Conservation (phyloP, 2,329 filamentous ascomycete genomes). For the Stachybotrys chlorohalonatus region DNA sequence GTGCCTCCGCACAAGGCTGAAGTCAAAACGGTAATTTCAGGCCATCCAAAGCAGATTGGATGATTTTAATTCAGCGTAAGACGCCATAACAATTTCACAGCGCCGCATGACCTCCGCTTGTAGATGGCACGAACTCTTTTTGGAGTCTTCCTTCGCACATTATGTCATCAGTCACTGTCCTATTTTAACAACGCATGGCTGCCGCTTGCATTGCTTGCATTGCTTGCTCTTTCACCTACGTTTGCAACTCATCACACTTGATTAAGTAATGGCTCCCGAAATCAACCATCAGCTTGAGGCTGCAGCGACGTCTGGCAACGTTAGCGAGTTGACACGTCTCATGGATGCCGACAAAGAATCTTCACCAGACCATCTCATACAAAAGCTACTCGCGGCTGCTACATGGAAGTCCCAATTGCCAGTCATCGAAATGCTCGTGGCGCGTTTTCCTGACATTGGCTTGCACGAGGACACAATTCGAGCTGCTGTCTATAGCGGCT, state of each 20-base stretch:
- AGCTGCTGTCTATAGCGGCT: slow-evolving; percentile 4
- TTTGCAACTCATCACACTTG: not conserved
- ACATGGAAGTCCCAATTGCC: not conserved
- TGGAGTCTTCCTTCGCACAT: not conserved
- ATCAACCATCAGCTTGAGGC: not conserved
- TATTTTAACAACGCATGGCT: not conserved
- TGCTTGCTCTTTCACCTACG: not conserved
- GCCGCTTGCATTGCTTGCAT: too few relatives aligned
- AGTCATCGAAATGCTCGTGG: slow-evolving; percentile 3
- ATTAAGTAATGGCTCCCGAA: not conserved
- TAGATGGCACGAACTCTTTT: not conserved
- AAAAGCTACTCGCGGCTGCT: slow-evolving; percentile 1
- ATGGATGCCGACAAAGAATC: not conserved
- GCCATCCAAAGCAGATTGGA: too few relatives aligned
- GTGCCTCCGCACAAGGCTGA: too few relatives aligned
- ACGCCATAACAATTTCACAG: not conserved
- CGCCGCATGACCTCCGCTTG: not conserved
- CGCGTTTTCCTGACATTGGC: not conserved
- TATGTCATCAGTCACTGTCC: not conserved
- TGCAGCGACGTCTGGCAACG: not conserved
- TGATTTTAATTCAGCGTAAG: too few relatives aligned
- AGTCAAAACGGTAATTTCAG: too few relatives aligned
- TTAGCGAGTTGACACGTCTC: not conserved
- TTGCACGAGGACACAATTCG: slow-evolving; percentile 4
- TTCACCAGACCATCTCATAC: not conserved